phyloP scores from a whole-genome alignment of 2,329 filamentous ascomycete species.

The Periconia sp. region DNA sequence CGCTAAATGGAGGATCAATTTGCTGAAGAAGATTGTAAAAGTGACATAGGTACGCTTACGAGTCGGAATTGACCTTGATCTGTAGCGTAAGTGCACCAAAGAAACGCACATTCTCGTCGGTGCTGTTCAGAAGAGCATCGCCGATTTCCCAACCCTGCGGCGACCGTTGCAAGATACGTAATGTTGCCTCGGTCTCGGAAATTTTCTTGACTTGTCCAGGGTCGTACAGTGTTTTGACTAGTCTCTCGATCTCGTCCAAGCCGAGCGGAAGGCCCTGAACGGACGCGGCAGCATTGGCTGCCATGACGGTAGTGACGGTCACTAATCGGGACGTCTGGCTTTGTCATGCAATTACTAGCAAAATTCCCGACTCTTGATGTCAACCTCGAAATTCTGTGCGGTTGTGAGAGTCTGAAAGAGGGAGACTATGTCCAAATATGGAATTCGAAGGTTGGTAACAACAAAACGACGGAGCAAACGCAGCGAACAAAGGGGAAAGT shows the following conservation, averaged over 20 bases:
- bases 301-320: slow-evolving; percentile 33
- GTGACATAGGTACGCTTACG: too few species aligned
- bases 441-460: too few species aligned
- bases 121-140: slow-evolving; percentile 72
- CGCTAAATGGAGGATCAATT: slow-evolving; percentile 22
- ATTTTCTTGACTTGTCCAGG: slow-evolving; percentile 54
- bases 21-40: too few species aligned
- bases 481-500: too few species aligned
- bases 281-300: slow-evolving; percentile 17
- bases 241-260: slow-evolving; percentile 46
- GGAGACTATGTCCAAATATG: too few species aligned
- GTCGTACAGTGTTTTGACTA: slow-evolving; percentile 60
- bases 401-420: too few species aligned
- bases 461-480: too few species aligned
- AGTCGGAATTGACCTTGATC: slow-evolving; percentile 92
- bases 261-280: slow-evolving; percentile 31
- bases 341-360: too few species aligned
- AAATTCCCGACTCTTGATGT: too few species aligned
- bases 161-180: slow-evolving; percentile 81
- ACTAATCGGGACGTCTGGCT: too few species aligned
- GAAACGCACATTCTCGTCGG: slow-evolving; percentile 80
- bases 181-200: slow-evolving; percentile 69
- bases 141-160: slow-evolving; percentile 86
- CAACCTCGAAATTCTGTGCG: too few species aligned
- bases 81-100: slow-evolving; percentile 93